Evolutionary conservation across 352 stramenopile species (phyloP), one percentile per base, ranked within the genome.

Genomic region (Lagenidium sp.): DNA sequence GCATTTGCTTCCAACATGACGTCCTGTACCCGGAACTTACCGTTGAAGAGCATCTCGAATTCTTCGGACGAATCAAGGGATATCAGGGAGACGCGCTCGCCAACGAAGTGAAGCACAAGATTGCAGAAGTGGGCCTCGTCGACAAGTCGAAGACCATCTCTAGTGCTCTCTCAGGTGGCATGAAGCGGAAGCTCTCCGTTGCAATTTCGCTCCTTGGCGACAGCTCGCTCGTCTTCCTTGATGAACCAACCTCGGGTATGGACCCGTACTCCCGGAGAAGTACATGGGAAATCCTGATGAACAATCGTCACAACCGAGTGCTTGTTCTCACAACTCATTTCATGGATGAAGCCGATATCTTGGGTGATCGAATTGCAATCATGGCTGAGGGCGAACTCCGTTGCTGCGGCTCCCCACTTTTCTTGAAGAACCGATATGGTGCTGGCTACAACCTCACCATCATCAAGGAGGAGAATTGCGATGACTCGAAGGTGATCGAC

Each of bases 341-440:
- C 25, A 57, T 57, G 50, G 50, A 57, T 37, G 50, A 95, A 53
- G 74, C 77, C 1, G 75, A 95, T 42, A 35, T 83, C 7, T 58
- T 95, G 20, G 69, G 62, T 13, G 75, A 87, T 40, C 63, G 68
- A 18, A 80, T 87, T 30, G 60, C 68, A 3, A 81, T 87, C 35
- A 85, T 88, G 75, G 60, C 73, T 1, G 51, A 82, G 13, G 75
- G 88, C n/a, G 68, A 44, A 52, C 50, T 57, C 26, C 50, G 50
- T 23, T 57, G 50, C 41, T 57, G 50, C 20, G 50, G 50, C 0
- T 57, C 50, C 5, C 71, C 73, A 7, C 50, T 95, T 10, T 96
- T 94, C 47, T 51, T 97, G 4, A 97, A 97, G 60, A 82, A 90
- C 29, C 57, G 66, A 4, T 95, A 89, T 46, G 86, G 87, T 7